Conservation (phyloP, 1,139 yeast genomes). For the Yarrowia galli region DNA sequence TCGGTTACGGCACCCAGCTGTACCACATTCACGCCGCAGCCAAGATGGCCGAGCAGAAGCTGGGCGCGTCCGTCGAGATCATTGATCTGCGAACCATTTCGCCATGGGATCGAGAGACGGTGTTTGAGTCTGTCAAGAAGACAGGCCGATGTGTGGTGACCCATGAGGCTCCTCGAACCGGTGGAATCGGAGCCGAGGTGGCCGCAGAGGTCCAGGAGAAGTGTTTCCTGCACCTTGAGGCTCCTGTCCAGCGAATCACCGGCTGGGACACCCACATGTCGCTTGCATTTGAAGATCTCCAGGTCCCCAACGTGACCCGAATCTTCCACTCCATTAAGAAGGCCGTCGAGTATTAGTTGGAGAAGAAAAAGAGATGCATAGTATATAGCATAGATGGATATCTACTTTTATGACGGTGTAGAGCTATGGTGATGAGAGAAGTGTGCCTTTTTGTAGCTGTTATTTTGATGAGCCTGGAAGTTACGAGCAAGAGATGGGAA, state of each 20-base stretch:
- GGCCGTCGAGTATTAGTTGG: constrained; percentile 46
- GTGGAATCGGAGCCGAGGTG: constrained; percentile 51
- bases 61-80: constrained; percentile 50
- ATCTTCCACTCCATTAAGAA: constrained; percentile 50
- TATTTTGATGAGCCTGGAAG: no score
- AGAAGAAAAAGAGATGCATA: not conserved
- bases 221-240: constrained; percentile 50
- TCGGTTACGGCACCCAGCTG: constrained; percentile 52
- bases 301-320: constrained; percentile 51
- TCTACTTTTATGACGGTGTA: no score
- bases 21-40: constrained; percentile 50
- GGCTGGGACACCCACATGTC: constrained; percentile 52
- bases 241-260: constrained; percentile 51
- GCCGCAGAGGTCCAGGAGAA: constrained; percentile 51
- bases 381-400: not conserved
- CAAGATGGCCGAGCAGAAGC: constrained; percentile 47
- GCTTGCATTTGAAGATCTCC: constrained; percentile 49
- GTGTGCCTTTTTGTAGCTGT: no score
- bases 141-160: constrained; percentile 51
- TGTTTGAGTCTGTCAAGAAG: constrained; percentile 48
- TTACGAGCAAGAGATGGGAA: no score
- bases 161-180: constrained; percentile 50
- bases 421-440: no score
- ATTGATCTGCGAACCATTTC: constrained; percentile 51
- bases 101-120: constrained; percentile 53